phyloP scores from a whole-genome alignment of 345 rosid genomes.

The Euphorbia pulcherrima region DNA sequence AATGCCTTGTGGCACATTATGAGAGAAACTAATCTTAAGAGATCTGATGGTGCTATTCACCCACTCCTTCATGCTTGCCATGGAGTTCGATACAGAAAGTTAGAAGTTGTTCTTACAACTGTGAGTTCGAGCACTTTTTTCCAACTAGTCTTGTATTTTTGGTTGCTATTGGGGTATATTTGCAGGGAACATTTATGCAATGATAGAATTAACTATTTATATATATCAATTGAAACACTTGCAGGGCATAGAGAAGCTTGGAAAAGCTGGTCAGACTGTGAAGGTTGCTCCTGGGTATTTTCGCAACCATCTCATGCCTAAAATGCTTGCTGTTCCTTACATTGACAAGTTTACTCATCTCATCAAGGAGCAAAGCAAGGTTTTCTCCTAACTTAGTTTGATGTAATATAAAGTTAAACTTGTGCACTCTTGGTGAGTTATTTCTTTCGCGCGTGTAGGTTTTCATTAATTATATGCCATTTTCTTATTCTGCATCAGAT shows the following conservation, averaged over 20 bases:
- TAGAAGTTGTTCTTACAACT: slow-evolving; percentile 89
- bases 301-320: slow-evolving; percentile 91
- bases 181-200: not conserved
- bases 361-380: slow-evolving; percentile 87
- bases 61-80: slow-evolving; percentile 69
- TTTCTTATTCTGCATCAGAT: slow-evolving; percentile 36
- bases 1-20: slow-evolving; percentile 42
- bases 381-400: slow-evolving; percentile 16
- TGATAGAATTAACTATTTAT: not conserved
- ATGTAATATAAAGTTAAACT: not conserved
- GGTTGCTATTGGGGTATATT: not conserved
- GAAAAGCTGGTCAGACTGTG: slow-evolving; percentile 83
- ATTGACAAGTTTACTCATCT: slow-evolving; percentile 87
- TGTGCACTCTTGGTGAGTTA: not conserved
- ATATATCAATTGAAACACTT: slow-evolving; percentile 2
- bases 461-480: not conserved
- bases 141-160: not conserved
- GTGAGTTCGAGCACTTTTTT: slow-evolving; percentile 32
- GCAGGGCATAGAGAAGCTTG: slow-evolving; percentile 89
- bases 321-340: slow-evolving; percentile 87
- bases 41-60: slow-evolving; percentile 39
- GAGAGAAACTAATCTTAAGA: slow-evolving; percentile 20
- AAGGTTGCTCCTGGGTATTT: slow-evolving; percentile 94
- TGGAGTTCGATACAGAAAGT: slow-evolving; percentile 71
- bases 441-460: not conserved